Percentiles rank a stretch among this genome's conserved stretches.
phyloP scores from a whole-genome alignment of 805 yeast species.

The Saccharomycopsis guyanensis region DNA sequence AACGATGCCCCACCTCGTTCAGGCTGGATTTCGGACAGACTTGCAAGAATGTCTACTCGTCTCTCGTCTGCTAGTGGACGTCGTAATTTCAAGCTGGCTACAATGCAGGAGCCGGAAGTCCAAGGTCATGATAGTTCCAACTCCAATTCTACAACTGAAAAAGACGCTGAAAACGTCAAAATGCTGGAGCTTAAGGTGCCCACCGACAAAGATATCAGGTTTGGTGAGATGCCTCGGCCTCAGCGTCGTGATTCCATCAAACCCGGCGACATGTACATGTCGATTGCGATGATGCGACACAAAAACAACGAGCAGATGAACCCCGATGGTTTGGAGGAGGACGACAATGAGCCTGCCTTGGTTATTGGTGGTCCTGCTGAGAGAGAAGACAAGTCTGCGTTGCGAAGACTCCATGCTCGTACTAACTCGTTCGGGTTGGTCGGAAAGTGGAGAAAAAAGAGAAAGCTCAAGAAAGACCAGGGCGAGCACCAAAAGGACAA shows the following conservation, averaged over 20 bases:
- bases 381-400: slow-evolving; percentile 32
- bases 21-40: too few relatives aligned
- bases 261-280: slow-evolving; percentile 78
- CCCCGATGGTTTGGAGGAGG: slow-evolving; percentile 24
- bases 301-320: slow-evolving; percentile 26
- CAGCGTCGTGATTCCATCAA: slow-evolving; percentile 40
- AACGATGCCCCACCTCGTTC: too few relatives aligned
- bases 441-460: slow-evolving; percentile 22
- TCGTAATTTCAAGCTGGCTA: too few relatives aligned
- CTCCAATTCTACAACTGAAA: background rate
- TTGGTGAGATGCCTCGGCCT: slow-evolving; percentile 55
- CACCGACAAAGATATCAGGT: slow-evolving; percentile 37
- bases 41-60: background rate
- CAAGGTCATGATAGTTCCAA: too few relatives aligned
- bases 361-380: slow-evolving; percentile 75
- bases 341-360: slow-evolving; percentile 63
- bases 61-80: background rate
- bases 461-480: slow-evolving; percentile 19
- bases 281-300: slow-evolving; percentile 72
- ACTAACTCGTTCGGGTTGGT: slow-evolving; percentile 13
- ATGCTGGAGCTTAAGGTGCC: background rate
- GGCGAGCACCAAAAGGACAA: slow-evolving; percentile 20
- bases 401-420: slow-evolving; percentile 3
- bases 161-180: background rate
- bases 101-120: too few relatives aligned